These are phyloP conservation scores for Penicillium canariense DNA, from an alignment of 495 filamentous ascomycete species.

Conservation along the genomic window DNA sequence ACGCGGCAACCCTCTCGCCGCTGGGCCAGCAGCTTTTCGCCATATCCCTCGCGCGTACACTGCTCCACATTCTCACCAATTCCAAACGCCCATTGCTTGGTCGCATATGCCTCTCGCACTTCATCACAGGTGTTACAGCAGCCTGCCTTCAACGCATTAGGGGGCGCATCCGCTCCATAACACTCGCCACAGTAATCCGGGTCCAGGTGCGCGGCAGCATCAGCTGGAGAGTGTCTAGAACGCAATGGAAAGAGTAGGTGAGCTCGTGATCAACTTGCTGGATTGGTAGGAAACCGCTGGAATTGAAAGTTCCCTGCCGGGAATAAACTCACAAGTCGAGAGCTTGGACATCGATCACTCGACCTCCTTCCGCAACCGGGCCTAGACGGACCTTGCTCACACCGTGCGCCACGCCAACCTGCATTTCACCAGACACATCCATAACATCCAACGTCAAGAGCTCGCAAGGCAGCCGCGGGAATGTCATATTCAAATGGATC, in stretches of 20 bases:
- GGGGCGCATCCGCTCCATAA: slow-evolving; percentile 76
- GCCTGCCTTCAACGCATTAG: slow-evolving; percentile 65
- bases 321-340: slow-evolving; percentile 64
- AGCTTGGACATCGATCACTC: slow-evolving; percentile 70
- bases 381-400: slow-evolving; percentile 83
- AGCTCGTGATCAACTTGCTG: background rate
- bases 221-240: slow-evolving; percentile 60
- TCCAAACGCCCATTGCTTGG: slow-evolving; percentile 87
- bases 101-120: slow-evolving; percentile 89
- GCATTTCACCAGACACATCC: slow-evolving; percentile 96
- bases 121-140: slow-evolving; percentile 98
- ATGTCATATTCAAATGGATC: slow-evolving; percentile 96
- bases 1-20: slow-evolving; percentile 91
- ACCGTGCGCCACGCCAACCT: slow-evolving; percentile 88
- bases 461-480: slow-evolving; percentile 91
- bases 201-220: slow-evolving; percentile 76
- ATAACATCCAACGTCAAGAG: slow-evolving; percentile 96
- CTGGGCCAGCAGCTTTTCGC: slow-evolving; percentile 80
- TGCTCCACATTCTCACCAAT: slow-evolving; percentile 91
- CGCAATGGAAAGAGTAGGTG: background rate
- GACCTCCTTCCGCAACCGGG: slow-evolving; percentile 68
- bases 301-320: background rate
- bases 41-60: slow-evolving; percentile 91
- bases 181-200: slow-evolving; percentile 92
- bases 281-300: background rate